These are phyloP conservation scores for Coemansia sp. DNA, from an alignment of 192 early-diverging fungal species.

Conservation along the genomic window DNA sequence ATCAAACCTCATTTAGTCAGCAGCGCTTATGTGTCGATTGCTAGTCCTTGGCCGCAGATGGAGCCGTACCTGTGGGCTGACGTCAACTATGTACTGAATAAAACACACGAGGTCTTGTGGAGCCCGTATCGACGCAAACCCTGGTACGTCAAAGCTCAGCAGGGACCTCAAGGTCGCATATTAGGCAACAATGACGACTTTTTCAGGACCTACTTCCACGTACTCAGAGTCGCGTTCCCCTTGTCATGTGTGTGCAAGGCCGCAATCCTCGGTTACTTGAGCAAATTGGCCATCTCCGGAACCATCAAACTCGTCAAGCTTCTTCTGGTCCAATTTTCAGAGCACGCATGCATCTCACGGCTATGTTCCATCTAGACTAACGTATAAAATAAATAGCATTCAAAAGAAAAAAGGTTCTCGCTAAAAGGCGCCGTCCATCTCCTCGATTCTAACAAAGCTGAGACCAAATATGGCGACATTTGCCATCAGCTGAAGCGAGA, in stretches of 20 bases:
- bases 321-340: neutral
- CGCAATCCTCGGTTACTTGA: neutral
- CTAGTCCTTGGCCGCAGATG: slow-evolving; percentile 47
- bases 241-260: slow-evolving; percentile 24
- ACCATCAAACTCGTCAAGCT: neutral
- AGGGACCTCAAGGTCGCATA: neutral
- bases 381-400: neutral
- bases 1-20: slow-evolving; percentile 6
- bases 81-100: slow-evolving; percentile 30
- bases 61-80: slow-evolving; percentile 35
- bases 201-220: slow-evolving; percentile 21
- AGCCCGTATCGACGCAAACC: slow-evolving; percentile 34
- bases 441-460: slow-evolving; percentile 59
- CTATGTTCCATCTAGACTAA: neutral
- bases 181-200: slow-evolving; percentile 25
- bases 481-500: slow-evolving; percentile 65
- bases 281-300: neutral
- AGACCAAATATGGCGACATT: slow-evolving; percentile 65
- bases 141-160: slow-evolving; percentile 15
- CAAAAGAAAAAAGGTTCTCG: neutral
- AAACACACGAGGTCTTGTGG: slow-evolving; percentile 17
- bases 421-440: slow-evolving; percentile 38
- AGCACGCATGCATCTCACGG: neutral
- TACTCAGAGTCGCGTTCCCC: slow-evolving; percentile 17
- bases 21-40: slow-evolving; percentile 23